Evolutionary conservation across 192 early-diverging fungal species (phyloP).

Genomic region (Backusella macrospora): DNA sequence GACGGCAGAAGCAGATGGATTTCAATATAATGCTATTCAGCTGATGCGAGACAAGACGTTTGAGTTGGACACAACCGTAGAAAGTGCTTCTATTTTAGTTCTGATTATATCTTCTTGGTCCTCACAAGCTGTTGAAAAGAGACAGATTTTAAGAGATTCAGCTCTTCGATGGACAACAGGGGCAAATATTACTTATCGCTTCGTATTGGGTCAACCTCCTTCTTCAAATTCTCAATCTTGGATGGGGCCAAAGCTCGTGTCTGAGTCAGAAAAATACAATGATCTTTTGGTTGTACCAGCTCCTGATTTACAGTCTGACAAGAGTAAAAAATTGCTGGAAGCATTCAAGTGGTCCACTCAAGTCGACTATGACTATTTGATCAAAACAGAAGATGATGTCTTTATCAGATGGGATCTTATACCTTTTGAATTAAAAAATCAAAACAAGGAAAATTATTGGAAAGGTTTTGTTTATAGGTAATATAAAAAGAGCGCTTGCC

Average conservation of each 20-base stretch:
- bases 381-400: slow-evolving; percentile 63
- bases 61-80: slow-evolving; percentile 21
- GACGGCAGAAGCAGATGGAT: slow-evolving; percentile 44
- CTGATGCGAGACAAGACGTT: slow-evolving; percentile 34
- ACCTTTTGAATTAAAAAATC: slow-evolving; percentile 40
- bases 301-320: slow-evolving; percentile 50
- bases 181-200: slow-evolving; percentile 50
- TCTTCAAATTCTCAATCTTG: slow-evolving; percentile 38
- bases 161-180: slow-evolving; percentile 41
- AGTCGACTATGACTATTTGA: slow-evolving; percentile 52
- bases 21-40: slow-evolving; percentile 42
- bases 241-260: slow-evolving; percentile 48
- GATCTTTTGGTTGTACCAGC: slow-evolving; percentile 59
- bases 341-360: slow-evolving; percentile 55
- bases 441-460: slow-evolving; percentile 54
- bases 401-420: slow-evolving; percentile 61
- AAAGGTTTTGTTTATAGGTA: slow-evolving; percentile 61
- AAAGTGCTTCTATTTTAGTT: slow-evolving; percentile 41
- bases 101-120: slow-evolving; percentile 60
- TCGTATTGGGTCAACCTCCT: slow-evolving; percentile 56
- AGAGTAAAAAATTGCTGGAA: slow-evolving; percentile 55
- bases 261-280: slow-evolving; percentile 47
- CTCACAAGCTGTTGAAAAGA: slow-evolving; percentile 40
- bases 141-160: slow-evolving; percentile 50
- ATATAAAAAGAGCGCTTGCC: not conserved